Evolutionary conservation across 345 rosid genomes (phyloP).

Genomic region (Acer campestre): DNA sequence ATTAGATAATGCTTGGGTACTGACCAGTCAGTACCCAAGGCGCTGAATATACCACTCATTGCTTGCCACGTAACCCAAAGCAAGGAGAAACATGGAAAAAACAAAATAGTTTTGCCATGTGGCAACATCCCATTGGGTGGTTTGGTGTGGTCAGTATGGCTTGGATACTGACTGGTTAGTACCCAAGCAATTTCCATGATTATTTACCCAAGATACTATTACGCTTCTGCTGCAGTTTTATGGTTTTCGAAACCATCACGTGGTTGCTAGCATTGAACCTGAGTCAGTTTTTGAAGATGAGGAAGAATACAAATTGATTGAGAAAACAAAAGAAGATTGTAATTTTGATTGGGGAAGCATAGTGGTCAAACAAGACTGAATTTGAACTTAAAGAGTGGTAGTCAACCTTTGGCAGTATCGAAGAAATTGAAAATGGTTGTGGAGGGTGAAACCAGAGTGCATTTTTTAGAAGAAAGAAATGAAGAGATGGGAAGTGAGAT

Average conservation of each 20-base stretch:
- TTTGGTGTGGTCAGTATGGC: too few species aligned
- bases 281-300: slow-evolving; percentile 21
- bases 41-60: too few species aligned
- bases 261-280: slow-evolving; percentile 20
- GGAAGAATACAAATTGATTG: slow-evolving; percentile 14
- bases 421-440: neutral
- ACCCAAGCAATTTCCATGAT: too few species aligned
- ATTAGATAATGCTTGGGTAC: too few species aligned
- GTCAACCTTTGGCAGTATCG: slow-evolving; percentile 10
- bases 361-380: slow-evolving; percentile 12
- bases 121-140: too few species aligned
- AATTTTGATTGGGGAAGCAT: slow-evolving; percentile 30
- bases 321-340: slow-evolving; percentile 22
- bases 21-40: too few species aligned
- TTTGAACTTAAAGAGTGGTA: slow-evolving; percentile 19
- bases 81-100: too few species aligned
- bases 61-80: too few species aligned
- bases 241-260: neutral
- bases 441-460: slow-evolving; percentile 30
- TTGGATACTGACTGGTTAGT: too few species aligned
- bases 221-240: too few species aligned
- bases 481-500: slow-evolving; percentile 61
- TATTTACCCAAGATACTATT: too few species aligned
- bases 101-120: too few species aligned
- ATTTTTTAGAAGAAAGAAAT: slow-evolving; percentile 68